These are phyloP conservation scores for Triticum turgidum DNA, from an alignment of 176 grass and related monocot genomes.

Conservation along the genomic window DNA sequence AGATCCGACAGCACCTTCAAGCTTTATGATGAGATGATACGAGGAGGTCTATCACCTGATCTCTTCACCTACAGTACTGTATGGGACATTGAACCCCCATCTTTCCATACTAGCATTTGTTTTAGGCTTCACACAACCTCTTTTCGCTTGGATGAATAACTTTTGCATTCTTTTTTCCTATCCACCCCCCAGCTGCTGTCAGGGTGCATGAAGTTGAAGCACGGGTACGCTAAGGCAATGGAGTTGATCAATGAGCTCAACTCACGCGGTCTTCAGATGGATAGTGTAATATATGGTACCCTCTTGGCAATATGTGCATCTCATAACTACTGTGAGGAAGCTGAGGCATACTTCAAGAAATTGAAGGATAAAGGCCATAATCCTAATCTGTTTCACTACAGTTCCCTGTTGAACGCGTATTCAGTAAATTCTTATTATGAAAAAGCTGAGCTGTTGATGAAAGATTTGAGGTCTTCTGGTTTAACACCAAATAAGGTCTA, in stretches of 20 bases:
- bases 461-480: slow-evolving; percentile 70
- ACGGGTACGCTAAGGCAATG: slow-evolving; percentile 75
- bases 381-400: slow-evolving; percentile 97
- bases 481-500: slow-evolving; percentile 86
- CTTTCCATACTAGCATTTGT: not conserved
- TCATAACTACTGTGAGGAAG: slow-evolving; percentile 73
- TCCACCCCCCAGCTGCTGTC: slow-evolving; percentile 63
- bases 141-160: not conserved
- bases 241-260: slow-evolving; percentile 67
- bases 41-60: slow-evolving; percentile 74
- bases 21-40: slow-evolving; percentile 80
- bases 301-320: slow-evolving; percentile 84
- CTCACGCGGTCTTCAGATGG: slow-evolving; percentile 62
- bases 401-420: slow-evolving; percentile 88
- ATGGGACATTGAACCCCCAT: slow-evolving; percentile 37
- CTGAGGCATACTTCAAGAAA: slow-evolving; percentile 83
- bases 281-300: slow-evolving; percentile 86
- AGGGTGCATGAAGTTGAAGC: slow-evolving; percentile 76
- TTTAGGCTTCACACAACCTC: not conserved
- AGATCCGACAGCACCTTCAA: slow-evolving; percentile 72
- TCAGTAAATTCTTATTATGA: slow-evolving; percentile 62
- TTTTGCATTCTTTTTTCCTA: slow-evolving; percentile 23
- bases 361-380: slow-evolving; percentile 82
- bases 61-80: slow-evolving; percentile 92
- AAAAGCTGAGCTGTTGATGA: slow-evolving; percentile 80